Base-by-base conservation (phyloP, 345 rosid genomes). In the Syzygium aromaticum region DNA sequence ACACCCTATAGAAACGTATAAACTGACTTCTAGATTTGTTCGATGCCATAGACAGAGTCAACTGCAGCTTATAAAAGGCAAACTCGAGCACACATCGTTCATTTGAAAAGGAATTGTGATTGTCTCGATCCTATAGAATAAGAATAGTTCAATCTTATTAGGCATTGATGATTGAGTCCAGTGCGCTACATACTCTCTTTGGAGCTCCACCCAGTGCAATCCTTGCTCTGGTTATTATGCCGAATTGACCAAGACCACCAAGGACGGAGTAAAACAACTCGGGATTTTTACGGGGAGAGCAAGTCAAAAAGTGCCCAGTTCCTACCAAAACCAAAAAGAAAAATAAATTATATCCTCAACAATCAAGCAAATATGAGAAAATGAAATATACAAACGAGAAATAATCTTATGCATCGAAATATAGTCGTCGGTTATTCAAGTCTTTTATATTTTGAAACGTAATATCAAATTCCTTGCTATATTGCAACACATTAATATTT, bases 161-260 rank as follows among this genome's bases (percentile, higher is more conserved):
- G 11, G 8, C 21, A 57, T 22, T 85, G 53, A 85, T 40, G 73
- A 46, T 25, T 10, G n/a, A 43, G 27, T 12, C 28, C 46, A 28
- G n/a, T 19, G 8, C 16, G 33, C 22, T 53, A 23, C 54, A 51
- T 84, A 87, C 89, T 51, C 89, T 51, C 87, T 87, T 89, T 27
- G 91, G 91, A 23, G 92, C 93, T 7, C 85, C 61, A 46, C 90
- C 89, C 23, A 92, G 54, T 46, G 89, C 85, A 33, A 92, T 89
- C 77, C 92, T 88, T 33, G 93, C 92, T 54, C 93, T 88, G 84
- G 92, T 89, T 87, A 92, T 92, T 28, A 92, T 89, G 13, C 93
- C 93, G 63, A 92, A 92, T 87, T 92, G 93, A 53, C 93, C 93
- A 52, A 90, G 84, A 15, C 93, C 93, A 6, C 93, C 93, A 19